These are phyloP conservation scores for Alternaria sp. DNA, from an alignment of 2,329 filamentous ascomycete genomes.

Conservation along the genomic window DNA sequence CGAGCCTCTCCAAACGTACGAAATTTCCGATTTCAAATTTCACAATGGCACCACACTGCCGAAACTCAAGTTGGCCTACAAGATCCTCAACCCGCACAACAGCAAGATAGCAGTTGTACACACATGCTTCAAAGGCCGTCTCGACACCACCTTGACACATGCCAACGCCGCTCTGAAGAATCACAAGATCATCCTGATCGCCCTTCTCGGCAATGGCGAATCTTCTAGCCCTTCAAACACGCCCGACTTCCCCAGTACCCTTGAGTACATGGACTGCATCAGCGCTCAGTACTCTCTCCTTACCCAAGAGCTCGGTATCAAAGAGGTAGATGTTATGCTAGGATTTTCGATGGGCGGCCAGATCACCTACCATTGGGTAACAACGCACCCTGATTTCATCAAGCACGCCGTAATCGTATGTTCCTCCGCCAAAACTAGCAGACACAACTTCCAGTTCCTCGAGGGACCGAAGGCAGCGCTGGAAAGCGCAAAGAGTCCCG, in stretches of 20 bases:
- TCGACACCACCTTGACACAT: conserved; percentile 59
- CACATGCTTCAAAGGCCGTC: conserved; percentile 62
- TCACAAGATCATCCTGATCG: conserved; percentile 60
- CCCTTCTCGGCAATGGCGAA: conserved; percentile 61
- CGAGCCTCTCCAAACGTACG: conserved; percentile 17
- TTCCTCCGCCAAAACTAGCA: conserved; percentile 57
- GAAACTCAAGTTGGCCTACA: conserved; percentile 26
- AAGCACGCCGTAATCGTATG: conserved; percentile 56
- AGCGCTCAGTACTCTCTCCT: conserved; percentile 56
- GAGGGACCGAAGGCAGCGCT: conserved; percentile 61
- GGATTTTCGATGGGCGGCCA: conserved; percentile 66
- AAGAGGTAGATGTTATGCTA: conserved; percentile 55
- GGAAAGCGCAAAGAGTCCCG: conserved; percentile 51
- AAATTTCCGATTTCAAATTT: conserved; percentile 27
- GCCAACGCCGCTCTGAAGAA: conserved; percentile 50
- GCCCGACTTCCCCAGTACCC: conserved; percentile 53
- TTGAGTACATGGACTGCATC: conserved; percentile 60
- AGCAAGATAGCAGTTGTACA: conserved; percentile 52
- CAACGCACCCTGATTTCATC: conserved; percentile 57
- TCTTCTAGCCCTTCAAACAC: conserved; percentile 61
- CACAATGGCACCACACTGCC: conserved; percentile 22
- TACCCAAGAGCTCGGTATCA: conserved; percentile 50
- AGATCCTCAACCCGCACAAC: conserved; percentile 30
- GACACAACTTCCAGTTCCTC: conserved; percentile 62
- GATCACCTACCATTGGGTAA: conserved; percentile 60